phyloP scores from a whole-genome alignment of 108 stramenopile genomes.

The Pseudonitzschia pungens region DNA sequence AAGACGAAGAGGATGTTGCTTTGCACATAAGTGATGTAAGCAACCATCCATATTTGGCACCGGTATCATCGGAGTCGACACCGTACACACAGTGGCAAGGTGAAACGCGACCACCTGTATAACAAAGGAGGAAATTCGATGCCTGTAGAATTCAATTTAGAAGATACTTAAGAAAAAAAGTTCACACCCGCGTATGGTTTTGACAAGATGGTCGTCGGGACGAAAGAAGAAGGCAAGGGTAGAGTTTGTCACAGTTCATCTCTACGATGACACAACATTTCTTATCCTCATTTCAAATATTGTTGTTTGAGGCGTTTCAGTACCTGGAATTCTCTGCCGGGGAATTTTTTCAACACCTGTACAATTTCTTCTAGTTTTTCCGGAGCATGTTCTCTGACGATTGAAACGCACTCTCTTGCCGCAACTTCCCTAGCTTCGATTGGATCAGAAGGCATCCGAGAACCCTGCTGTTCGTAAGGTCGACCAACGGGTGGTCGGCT shows the following conservation, averaged over 20 bases:
- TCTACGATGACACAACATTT: too few relatives aligned
- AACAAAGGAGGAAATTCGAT: neutral
- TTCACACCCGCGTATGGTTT: too few relatives aligned
- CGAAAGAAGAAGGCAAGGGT: too few relatives aligned
- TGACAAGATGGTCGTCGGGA: too few relatives aligned
- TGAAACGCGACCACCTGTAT: slow-evolving; percentile 17
- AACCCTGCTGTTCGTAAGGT: slow-evolving; percentile 6
- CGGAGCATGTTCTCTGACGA: slow-evolving; percentile 66
- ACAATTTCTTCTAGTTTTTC: slow-evolving; percentile 70
- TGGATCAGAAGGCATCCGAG: slow-evolving; percentile 9
- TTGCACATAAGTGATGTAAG: slow-evolving; percentile 25
- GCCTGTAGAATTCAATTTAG: slow-evolving; percentile 7
- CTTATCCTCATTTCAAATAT: slow-evolving; percentile 27
- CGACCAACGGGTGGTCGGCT: slow-evolving; percentile 43
- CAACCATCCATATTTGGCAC: slow-evolving; percentile 50
- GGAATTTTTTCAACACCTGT: slow-evolving; percentile 59
- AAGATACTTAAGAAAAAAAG: neutral
- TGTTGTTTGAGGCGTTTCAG: slow-evolving; percentile 68
- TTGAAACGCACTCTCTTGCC: slow-evolving; percentile 57
- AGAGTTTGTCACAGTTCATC: too few relatives aligned
- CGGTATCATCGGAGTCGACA: slow-evolving; percentile 12
- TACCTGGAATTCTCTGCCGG: slow-evolving; percentile 71
- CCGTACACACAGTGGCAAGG: slow-evolving; percentile 9
- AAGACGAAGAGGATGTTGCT: slow-evolving; percentile 54
- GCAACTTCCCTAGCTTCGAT: slow-evolving; percentile 28